A percentile compares a stretch with the other conserved stretches of the same genome.
These are phyloP conservation scores for Musa acuminata DNA, from an alignment of 176 grass and related monocot genomes.

Conservation along the genomic window DNA sequence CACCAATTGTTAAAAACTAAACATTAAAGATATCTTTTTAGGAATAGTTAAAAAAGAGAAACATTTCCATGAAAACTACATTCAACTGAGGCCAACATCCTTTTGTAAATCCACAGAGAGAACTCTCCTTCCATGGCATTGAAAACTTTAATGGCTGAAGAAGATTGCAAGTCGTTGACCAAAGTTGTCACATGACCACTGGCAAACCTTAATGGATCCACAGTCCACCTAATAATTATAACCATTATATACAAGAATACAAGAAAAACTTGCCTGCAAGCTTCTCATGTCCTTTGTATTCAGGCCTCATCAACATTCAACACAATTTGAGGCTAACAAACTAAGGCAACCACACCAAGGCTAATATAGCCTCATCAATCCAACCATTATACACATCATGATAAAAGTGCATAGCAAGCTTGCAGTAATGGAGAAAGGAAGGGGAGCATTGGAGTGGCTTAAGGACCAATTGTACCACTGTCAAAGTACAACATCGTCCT, in stretches of 20 bases:
- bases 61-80: no score
- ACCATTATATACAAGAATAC: neutral
- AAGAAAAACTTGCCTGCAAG: neutral
- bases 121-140: no score
- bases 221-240: neutral
- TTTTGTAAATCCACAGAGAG: no score
- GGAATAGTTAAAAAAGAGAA: no score
- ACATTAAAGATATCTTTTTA: no score
- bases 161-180: neutral
- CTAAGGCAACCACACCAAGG: neutral
- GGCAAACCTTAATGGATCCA: neutral
- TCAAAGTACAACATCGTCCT: constrained; percentile 11
- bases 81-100: no score
- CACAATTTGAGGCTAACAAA: neutral
- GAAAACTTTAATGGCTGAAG: neutral
- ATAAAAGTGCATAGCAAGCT: neutral
- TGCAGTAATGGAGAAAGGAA: neutral
- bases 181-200: neutral
- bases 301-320: neutral
- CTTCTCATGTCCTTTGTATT: neutral
- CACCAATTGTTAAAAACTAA: no score
- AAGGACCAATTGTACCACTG: constrained; percentile 4
- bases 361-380: neutral
- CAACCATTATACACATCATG: neutral
- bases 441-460: neutral